These are phyloP conservation scores for Theobroma grandiflorum DNA, from an alignment of 441 rosid species.

Conservation along the genomic window DNA sequence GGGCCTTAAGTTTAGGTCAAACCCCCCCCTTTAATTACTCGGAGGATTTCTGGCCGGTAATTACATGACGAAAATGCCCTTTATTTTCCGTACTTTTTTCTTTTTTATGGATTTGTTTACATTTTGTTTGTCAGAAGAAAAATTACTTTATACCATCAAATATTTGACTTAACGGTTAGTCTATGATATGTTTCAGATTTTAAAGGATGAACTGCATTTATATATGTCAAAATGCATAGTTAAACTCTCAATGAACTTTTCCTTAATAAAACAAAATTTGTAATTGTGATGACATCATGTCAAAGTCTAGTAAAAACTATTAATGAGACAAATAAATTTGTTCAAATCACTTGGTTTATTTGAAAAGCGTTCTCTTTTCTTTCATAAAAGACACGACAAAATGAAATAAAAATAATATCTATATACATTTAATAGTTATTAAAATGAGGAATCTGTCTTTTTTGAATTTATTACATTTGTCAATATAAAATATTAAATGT, in stretches of 20 bases:
- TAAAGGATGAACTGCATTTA: neutral
- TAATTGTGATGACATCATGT: no score
- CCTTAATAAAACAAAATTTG: neutral
- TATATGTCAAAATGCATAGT: neutral
- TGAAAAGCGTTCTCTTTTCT: neutral
- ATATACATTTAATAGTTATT: neutral
- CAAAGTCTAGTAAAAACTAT: no score
- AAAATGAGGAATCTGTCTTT: neutral
- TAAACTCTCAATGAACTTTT: neutral
- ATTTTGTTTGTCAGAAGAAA: no score
- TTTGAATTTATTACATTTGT: neutral
- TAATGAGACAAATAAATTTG: no score
- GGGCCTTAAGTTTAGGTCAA: slow-evolving; percentile 12
- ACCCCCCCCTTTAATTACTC: neutral
- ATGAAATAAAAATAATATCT: neutral
- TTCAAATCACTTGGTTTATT: neutral
- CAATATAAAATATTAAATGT: neutral
- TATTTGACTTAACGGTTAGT: no score
- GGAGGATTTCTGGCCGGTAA: neutral
- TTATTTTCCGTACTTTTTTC: no score
- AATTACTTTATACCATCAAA: no score
- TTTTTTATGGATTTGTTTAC: no score
- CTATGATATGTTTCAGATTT: no score
- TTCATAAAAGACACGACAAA: neutral
- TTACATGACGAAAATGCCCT: slow-evolving; percentile 21